Evolutionary conservation across 441 rosid species (phyloP), one percentile per base, ranked within the genome.

Genomic region (Croton laevigatus): DNA sequence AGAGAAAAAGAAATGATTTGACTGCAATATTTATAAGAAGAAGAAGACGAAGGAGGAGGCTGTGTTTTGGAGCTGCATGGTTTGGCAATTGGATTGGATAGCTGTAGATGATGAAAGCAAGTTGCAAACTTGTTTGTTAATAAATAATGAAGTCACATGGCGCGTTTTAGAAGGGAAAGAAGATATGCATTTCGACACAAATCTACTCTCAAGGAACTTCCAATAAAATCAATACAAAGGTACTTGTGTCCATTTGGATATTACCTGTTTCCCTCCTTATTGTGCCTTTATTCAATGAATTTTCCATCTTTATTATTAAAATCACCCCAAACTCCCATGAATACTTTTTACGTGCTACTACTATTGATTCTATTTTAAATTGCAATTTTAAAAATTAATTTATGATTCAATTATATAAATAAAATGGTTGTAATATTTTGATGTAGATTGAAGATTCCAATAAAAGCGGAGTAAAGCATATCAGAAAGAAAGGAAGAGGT

Each of bases 281-380:
- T 0, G 2, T 36, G 73, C 49, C 57, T 20, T 16, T 8, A 66
- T 68, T 62, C 73, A 63, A 62, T 68, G 76, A 70, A 76, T 32
- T 53, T 45, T 52, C 6, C 36, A 7, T 8, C 61, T 64, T 44
- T 27, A 13, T 38, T 40, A 40, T 7, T 40, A 40, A 40, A 27
- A 27, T 27, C 2, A 27, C 32, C 32, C 32, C 32, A 27, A 27
- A 27, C 32, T 27, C 32, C 32, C 32, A 27, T 27, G 32, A 27
- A 27, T 27, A 27, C 32, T 27, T 27, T 27, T 27, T 27, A 27
- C 32, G 1, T 27, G 32, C n/a, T n/a, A n/a, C n/a, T n/a, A n/a
- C n/a, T 27, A 27, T 27, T n/a, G n/a, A n/a, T n/a, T n/a, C n/a
- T n/a, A n/a, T 27, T 27, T 27, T 27, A 1, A 27, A 27, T 27